These are phyloP conservation scores for Cymbopogon flexuosus DNA, from an alignment of 202 grass and related monocot genomes.

Conservation along the genomic window DNA sequence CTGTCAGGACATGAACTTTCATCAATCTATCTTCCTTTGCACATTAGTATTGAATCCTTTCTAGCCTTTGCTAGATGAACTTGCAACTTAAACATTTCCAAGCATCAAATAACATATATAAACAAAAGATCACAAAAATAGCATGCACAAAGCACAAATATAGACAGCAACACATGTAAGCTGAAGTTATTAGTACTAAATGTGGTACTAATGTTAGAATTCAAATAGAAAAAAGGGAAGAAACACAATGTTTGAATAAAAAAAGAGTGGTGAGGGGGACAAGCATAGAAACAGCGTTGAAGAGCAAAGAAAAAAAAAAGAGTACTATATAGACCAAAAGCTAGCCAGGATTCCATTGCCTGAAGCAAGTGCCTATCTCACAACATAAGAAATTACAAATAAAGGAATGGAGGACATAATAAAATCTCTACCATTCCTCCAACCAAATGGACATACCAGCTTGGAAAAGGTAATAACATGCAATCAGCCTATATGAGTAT, in stretches of 20 bases:
- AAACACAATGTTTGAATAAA: neutral
- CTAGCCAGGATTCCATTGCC: neutral
- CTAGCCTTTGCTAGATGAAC: neutral
- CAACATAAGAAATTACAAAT: neutral
- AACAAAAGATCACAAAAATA: slow-evolving; percentile 11
- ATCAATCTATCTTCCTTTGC: neutral
- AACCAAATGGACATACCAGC: neutral
- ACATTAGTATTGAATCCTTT: neutral
- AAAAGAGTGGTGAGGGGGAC: too few species aligned
- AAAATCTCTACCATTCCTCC: neutral
- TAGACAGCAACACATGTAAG: neutral
- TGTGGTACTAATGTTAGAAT: neutral
- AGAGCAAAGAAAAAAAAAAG: neutral
- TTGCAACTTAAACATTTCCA: neutral
- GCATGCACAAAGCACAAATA: neutral
- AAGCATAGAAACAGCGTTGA: neutral
- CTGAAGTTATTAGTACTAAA: slow-evolving; percentile 13
- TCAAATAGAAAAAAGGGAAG: neutral
- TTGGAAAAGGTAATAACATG: neutral
- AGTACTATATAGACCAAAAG: too few species aligned
- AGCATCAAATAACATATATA: neutral
- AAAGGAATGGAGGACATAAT: neutral
- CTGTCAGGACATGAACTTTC: neutral
- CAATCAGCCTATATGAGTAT: neutral
- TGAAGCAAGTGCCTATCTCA: neutral